A percentile compares a stretch with the other conserved stretches of the same genome.
These are phyloP conservation scores for Aspergillus udagawae DNA, from an alignment of 2,329 filamentous ascomycete species.

Conservation along the genomic window DNA sequence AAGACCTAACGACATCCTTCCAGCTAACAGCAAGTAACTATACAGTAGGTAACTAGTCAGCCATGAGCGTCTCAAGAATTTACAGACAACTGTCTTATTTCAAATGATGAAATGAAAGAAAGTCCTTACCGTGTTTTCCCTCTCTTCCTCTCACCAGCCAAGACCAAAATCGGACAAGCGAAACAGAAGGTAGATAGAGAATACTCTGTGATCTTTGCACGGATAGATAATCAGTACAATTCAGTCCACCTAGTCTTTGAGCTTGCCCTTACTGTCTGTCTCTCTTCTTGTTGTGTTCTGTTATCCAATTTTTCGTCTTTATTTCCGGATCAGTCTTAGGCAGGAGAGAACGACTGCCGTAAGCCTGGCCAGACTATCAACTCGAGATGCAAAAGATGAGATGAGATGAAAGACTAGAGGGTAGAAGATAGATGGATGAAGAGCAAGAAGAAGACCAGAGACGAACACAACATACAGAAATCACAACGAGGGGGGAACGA, in stretches of 20 bases:
- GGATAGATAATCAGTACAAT: not conserved
- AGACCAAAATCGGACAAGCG: no score
- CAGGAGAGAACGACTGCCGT: no score
- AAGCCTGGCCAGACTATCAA: not conserved
- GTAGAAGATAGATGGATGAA: not conserved
- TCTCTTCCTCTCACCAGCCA: not conserved
- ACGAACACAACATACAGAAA: not conserved
- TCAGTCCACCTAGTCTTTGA: no score
- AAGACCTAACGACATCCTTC: constrained; percentile 9
- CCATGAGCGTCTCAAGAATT: no score
- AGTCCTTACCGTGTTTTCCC: no score
- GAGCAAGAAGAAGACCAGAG: not conserved
- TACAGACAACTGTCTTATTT: no score
- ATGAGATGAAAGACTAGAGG: not conserved
- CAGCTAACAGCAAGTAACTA: not conserved
- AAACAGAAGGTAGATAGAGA: no score
- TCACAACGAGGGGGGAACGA: not conserved
- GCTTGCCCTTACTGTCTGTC: no score
- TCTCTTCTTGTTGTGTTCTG: no score
- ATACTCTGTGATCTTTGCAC: no score
- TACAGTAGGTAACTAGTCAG: not conserved
- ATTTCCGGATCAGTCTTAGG: not conserved
- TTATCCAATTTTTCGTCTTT: no score
- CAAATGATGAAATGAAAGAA: no score
- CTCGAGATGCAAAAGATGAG: not conserved